These are phyloP conservation scores for Filosporella fistucella DNA, from an alignment of 495 filamentous ascomycete species.

Conservation along the genomic window DNA sequence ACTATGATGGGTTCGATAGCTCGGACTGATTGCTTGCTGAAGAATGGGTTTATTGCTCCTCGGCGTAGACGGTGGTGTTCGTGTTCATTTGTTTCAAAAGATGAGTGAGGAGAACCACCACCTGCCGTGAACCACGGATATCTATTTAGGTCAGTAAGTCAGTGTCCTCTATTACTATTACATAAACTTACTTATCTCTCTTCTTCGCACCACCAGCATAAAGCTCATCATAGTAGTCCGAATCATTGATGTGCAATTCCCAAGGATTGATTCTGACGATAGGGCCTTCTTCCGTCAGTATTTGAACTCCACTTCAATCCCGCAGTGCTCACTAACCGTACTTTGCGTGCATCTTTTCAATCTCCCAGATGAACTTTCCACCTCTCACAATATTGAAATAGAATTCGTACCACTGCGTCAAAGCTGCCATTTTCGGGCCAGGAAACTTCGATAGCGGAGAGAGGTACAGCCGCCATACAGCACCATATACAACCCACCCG, in stretches of 20 bases:
- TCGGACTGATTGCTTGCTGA: constrained; percentile 41
- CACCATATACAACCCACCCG: too few species aligned
- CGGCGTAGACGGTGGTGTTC: constrained; percentile 36
- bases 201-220: constrained; percentile 23
- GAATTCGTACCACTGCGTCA: constrained; percentile 33
- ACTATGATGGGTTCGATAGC: constrained; percentile 39
- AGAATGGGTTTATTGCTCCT: constrained; percentile 35
- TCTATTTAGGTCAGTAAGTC: too few species aligned
- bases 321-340: constrained; percentile 29
- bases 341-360: constrained; percentile 22
- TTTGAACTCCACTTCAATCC: background rate
- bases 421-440: constrained; percentile 39
- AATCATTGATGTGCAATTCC: constrained; percentile 50
- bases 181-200: background rate
- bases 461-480: constrained; percentile 39
- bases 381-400: constrained; percentile 11
- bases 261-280: constrained; percentile 54
- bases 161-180: constrained; percentile 6
- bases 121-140: too few species aligned
- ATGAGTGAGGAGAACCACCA: constrained; percentile 28
- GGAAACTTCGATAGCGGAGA: constrained; percentile 39
- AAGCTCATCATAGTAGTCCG: constrained; percentile 43
- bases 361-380: constrained; percentile 21
- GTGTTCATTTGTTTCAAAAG: constrained; percentile 34
- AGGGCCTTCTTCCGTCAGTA: too few species aligned